These are phyloP conservation scores for Cytospora mali DNA, from an alignment of 2,329 filamentous ascomycete genomes.

Conservation along the genomic window DNA sequence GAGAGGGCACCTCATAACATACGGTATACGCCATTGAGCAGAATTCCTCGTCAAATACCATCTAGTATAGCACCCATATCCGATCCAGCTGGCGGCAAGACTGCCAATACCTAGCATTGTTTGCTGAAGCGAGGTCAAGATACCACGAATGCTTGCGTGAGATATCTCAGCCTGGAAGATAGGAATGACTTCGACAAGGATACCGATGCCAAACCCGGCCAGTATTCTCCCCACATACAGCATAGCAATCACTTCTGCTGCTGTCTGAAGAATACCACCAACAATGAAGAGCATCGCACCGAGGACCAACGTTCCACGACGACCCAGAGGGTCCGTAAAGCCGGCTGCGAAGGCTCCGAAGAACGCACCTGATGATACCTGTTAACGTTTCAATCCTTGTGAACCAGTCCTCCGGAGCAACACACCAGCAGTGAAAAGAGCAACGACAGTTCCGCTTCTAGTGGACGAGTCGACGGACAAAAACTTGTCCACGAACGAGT, in stretches of 20 bases:
- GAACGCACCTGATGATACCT: too few species aligned
- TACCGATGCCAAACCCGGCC: constrained; percentile 60
- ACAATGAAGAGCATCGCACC: constrained; percentile 61
- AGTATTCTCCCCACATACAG: constrained; percentile 62
- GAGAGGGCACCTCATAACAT: too few species aligned
- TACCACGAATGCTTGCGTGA: constrained; percentile 64
- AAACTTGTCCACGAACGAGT: constrained; percentile 8
- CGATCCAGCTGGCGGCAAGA: constrained; percentile 61
- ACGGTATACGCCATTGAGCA: too few species aligned
- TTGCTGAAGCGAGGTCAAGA: constrained; percentile 63
- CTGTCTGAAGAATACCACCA: constrained; percentile 63
- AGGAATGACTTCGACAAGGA: constrained; percentile 65
- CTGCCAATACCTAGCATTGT: constrained; percentile 67
- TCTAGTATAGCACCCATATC: constrained; percentile 47
- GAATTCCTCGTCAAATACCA: constrained; percentile 4
- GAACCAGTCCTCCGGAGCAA: too few species aligned
- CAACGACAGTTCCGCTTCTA: constrained; percentile 11
- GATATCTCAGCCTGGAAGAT: constrained; percentile 68
- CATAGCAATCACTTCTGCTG: constrained; percentile 54
- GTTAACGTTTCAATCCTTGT: too few species aligned
- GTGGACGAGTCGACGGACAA: constrained; percentile 1
- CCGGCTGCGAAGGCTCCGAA: constrained; percentile 46
- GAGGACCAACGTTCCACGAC: constrained; percentile 59
- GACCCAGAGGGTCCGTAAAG: constrained; percentile 58
- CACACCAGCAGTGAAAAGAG: constrained; percentile 12